Conservation (phyloP, 805 yeast genomes). For the Cephaloascus albidus region DNA sequence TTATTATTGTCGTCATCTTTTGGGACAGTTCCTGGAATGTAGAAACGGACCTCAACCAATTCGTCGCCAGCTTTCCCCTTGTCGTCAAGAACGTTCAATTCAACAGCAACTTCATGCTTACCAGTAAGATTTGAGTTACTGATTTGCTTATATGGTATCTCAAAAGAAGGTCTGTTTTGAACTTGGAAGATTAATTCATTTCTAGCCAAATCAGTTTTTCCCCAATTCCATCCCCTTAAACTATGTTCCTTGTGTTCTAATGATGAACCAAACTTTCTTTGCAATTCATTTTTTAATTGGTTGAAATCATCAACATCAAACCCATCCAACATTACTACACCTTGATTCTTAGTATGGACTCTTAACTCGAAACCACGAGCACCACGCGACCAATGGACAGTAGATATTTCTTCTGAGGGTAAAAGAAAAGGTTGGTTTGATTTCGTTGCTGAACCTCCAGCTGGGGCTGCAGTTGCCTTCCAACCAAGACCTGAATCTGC, state of each 20-base stretch:
- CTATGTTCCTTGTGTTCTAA: conserved; percentile 87
- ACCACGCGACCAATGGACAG: conserved; percentile 88
- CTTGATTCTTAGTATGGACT: conserved; percentile 80
- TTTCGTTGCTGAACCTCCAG: conserved; percentile 32
- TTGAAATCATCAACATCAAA: conserved; percentile 80
- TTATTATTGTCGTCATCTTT: conserved; percentile 37
- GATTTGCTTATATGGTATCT: conserved; percentile 74
- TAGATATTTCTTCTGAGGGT: conserved; percentile 76
- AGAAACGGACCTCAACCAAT: conserved; percentile 87
- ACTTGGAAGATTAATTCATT: conserved; percentile 82
- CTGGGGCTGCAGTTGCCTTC: conserved; percentile 57
- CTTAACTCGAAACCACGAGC: conserved; percentile 85
- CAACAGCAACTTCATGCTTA: conserved; percentile 88
- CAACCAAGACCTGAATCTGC: conserved; percentile 98
- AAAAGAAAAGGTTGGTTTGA: conserved; percentile 71
- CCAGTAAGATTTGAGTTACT: conserved; percentile 85
- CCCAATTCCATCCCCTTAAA: conserved; percentile 99
- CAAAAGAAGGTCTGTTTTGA: conserved; percentile 85
- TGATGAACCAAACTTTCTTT: conserved; percentile 59
- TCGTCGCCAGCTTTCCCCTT: conserved; percentile 82
- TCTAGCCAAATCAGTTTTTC: conserved; percentile 84
- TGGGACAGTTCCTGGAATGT: conserved; percentile 76
- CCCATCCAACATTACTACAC: conserved; percentile 85
- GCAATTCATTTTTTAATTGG: conserved; percentile 73
- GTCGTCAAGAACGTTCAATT: conserved; percentile 54